Base-by-base conservation (phyloP, 1,284 basidiomycete species). In the Testicularia cyperi region DNA sequence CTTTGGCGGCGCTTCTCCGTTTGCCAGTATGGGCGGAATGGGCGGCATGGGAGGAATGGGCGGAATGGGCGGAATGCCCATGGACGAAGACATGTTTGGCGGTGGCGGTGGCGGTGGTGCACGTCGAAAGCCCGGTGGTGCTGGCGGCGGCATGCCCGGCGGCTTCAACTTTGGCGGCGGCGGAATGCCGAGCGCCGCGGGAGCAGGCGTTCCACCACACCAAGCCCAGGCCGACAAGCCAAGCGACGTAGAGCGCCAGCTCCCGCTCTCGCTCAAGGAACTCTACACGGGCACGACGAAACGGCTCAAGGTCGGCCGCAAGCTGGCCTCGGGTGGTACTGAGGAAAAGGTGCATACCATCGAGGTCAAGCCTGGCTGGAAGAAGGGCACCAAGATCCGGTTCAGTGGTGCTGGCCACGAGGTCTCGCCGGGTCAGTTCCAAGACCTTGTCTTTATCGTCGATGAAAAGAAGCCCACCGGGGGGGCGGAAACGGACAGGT, bases 281-380 rank as follows among this genome's bases (percentile, higher is more conserved):
- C 83, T 98, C n/a, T 94, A 90, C 79, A 82, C 81, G 34, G 95
- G 95, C 23, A 81, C 86, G 2, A 87, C 86, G 21, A 98, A 97
- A 78, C 88, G 86, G 65, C 83, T 98, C 51, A 94, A 92, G 78
- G 84, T 98, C 48, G 86, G 86, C 4, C 84, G 92, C 41, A 83
- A 84, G 65, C 78, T 87, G 43, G 78, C 85, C 20, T 81, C 82
- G 45, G 91, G 92, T 1, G 78, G 80, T 12, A 86, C 84, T 12
- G 91, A 95, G 77, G 90, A 94, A 62, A 95, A 92, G 78, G 85
- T 92, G 7, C 83, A 95, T 23, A 63, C 62, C 1, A 62, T 76
- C 24, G 69, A 74, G 20, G 70, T 76, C 29, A 75, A 74, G 46
- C 70, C 69, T 1, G 74, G 74, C 15, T 76, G 74, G 74, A 76